phyloP scores from a whole-genome alignment of 2,329 filamentous ascomycete species.

The Scytalidium sp. region DNA sequence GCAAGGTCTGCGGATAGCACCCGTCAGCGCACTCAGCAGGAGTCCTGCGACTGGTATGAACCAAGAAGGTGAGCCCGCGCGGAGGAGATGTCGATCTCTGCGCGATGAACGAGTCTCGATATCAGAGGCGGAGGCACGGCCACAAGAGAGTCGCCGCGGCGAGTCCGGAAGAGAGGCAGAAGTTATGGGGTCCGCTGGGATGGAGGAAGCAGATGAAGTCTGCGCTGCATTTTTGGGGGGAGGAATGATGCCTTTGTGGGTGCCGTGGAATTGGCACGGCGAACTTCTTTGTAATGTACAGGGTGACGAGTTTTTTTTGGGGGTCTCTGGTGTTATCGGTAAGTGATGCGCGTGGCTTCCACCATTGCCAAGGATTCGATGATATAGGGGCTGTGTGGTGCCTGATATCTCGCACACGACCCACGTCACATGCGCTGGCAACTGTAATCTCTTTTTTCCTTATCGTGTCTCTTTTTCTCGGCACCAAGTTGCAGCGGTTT shows the following conservation, averaged over 20 bases:
- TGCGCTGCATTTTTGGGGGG: constrained; percentile 53
- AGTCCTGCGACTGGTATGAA: constrained; percentile 46
- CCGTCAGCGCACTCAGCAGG: constrained; percentile 48
- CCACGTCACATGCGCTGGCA: not conserved
- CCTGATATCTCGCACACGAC: not conserved
- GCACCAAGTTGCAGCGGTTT: not conserved
- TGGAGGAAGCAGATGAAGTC: constrained; percentile 46
- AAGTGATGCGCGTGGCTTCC: constrained; percentile 1
- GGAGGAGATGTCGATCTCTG: constrained; percentile 50
- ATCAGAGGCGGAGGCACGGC: constrained; percentile 20
- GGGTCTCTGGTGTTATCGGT: not conserved
- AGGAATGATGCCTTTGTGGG: constrained; percentile 25
- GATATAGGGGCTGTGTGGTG: not conserved
- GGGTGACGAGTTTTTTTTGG: constrained; percentile 6
- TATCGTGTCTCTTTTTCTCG: not conserved
- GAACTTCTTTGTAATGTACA: constrained; percentile 9
- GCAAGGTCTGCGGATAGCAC: constrained; percentile 51
- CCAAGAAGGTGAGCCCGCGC: constrained; percentile 34
- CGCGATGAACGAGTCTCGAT: constrained; percentile 35
- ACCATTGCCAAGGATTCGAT: not conserved
- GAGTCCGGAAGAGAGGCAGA: constrained; percentile 17
- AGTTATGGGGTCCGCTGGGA: constrained; percentile 56
- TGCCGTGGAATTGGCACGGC: constrained; percentile 26
- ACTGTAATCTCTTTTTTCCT: not conserved
- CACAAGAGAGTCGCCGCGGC: constrained; percentile 16